These are phyloP conservation scores for Biscogniauxia marginata DNA, from an alignment of 2,329 filamentous ascomycete species.

Conservation along the genomic window DNA sequence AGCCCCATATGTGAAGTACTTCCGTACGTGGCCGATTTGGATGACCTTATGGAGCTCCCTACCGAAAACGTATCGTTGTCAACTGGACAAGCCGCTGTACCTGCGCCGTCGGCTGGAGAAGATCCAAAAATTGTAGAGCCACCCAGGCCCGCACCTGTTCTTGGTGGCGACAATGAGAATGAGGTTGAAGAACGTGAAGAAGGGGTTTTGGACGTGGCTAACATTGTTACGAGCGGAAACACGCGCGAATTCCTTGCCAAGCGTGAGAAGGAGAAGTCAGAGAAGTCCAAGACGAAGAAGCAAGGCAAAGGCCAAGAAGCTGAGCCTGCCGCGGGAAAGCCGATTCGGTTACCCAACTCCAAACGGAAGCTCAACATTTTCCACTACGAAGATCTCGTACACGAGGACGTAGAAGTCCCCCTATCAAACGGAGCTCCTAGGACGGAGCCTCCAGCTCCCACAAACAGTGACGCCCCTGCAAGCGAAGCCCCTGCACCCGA, in stretches of 20 bases:
- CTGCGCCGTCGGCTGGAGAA: conserved; percentile 33
- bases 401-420: conserved; percentile 49
- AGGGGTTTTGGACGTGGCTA: conserved; percentile 80
- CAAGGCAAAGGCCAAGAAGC: conserved; percentile 59
- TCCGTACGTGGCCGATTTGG: conserved; percentile 48
- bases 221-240: conserved; percentile 77
- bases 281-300: conserved; percentile 61
- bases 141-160: conserved; percentile 21
- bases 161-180: conserved; percentile 37
- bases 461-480: conserved; percentile 18
- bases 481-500: conserved; percentile 19
- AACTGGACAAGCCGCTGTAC: conserved; percentile 20
- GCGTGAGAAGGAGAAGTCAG: conserved; percentile 76
- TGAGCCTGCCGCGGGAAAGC: conserved; percentile 52
- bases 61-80: conserved; percentile 38
- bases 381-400: conserved; percentile 67
- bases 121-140: conserved; percentile 34
- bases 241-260: conserved; percentile 80
- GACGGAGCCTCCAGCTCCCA: conserved; percentile 7
- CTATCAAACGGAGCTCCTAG: conserved; percentile 28
- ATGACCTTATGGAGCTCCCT: conserved; percentile 49
- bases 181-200: conserved; percentile 52
- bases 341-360: conserved; percentile 65
- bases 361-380: conserved; percentile 70
- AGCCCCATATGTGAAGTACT: conserved; percentile 66